Conservation (phyloP, 768 basidiomycete species). For the Tulasnella sp. region DNA sequence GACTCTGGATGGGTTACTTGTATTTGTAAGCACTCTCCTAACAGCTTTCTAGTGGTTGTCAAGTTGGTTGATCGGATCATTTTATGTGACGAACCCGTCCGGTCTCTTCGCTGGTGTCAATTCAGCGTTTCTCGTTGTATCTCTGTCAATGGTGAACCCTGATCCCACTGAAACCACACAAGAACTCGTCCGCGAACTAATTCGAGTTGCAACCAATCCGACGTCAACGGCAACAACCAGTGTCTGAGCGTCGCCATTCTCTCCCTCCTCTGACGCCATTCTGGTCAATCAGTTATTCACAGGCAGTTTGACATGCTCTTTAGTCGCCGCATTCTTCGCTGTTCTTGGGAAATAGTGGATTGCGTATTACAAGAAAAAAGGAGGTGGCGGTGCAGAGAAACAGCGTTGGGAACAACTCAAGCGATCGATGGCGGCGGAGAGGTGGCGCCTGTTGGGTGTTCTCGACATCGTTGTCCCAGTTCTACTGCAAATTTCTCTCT, state of each 20-base stretch:
- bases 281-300: background rate
- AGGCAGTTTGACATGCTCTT: background rate
- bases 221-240: background rate
- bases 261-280: background rate
- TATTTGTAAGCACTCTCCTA: background rate
- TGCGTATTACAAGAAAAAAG: background rate
- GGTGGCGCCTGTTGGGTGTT: background rate
- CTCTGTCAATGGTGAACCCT: background rate
- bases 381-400: background rate
- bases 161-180: background rate
- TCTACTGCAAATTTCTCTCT: background rate
- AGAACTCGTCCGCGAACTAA: background rate
- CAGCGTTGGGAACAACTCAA: background rate
- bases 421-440: background rate
- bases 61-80: background rate
- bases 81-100: background rate
- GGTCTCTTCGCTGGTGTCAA: background rate
- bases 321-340: background rate
- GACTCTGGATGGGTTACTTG: background rate
- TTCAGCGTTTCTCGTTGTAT: background rate
- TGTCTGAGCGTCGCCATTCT: background rate
- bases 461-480: background rate
- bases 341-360: constrained; percentile 6
- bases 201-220: background rate
- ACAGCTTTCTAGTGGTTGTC: too few relatives aligned